Conservation (phyloP, 768 basidiomycete genomes). For the Xerocomellus dryophilus region DNA sequence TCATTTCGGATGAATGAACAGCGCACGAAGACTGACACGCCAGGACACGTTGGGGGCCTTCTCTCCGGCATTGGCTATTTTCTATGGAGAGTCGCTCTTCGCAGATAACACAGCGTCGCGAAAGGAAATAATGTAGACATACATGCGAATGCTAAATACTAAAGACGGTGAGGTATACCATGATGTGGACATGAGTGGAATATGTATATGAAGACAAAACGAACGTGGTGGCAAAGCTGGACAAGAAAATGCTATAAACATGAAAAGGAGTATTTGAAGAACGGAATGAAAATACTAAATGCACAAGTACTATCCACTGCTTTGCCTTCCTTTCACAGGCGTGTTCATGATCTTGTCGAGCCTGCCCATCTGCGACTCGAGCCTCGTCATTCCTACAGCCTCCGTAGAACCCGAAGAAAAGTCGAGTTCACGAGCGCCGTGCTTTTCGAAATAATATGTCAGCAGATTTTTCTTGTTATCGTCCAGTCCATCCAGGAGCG, state of each 20-base stretch:
- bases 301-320: conserved; percentile 5
- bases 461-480: conserved; percentile 89
- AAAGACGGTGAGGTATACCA: conserved; percentile 9
- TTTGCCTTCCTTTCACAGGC: conserved; percentile 42
- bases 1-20: conserved; percentile 24
- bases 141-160: conserved; percentile 1
- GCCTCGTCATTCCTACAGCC: conserved; percentile 54
- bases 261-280: neutral
- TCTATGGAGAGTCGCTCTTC: conserved; percentile 29
- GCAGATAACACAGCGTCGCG: conserved; percentile 18
- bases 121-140: conserved; percentile 9
- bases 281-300: neutral
- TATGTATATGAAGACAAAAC: conserved; percentile 14
- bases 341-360: conserved; percentile 78
- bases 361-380: conserved; percentile 78
- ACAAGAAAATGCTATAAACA: conserved; percentile 1
- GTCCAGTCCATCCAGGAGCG: conserved; percentile 76
- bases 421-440: conserved; percentile 60
- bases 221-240: conserved; percentile 6
- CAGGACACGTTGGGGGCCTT: conserved; percentile 70
- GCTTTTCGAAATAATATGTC: conserved; percentile 87
- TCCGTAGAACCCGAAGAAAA: conserved; percentile 34
- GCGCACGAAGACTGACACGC: conserved; percentile 54
- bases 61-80: conserved; percentile 59
- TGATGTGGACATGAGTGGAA: conserved; percentile 12